These are phyloP conservation scores for Candida neerlandica DNA, from an alignment of 1,139 yeast genomes.

Conservation along the genomic window DNA sequence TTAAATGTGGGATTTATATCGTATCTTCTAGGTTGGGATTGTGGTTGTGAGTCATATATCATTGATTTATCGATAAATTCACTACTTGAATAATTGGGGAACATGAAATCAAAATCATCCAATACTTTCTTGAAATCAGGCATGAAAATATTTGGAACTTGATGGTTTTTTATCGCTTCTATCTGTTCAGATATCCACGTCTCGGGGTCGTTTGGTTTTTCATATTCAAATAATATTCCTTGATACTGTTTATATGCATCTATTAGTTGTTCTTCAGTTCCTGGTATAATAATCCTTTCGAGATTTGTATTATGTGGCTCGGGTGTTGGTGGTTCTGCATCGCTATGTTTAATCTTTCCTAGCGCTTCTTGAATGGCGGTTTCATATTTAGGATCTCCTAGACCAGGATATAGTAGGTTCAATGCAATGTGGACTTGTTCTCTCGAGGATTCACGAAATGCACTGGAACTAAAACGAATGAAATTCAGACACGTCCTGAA, in stretches of 20 bases:
- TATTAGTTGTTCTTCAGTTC: not conserved
- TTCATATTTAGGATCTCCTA: slow-evolving; percentile 5
- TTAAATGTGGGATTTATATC: slow-evolving; percentile 6
- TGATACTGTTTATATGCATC: slow-evolving; percentile 1
- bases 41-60: not conserved
- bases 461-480: not conserved
- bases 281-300: not conserved
- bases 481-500: not conserved
- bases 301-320: not conserved
- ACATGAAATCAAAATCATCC: slow-evolving; percentile 10
- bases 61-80: slow-evolving; percentile 7
- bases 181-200: not conserved
- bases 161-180: not conserved
- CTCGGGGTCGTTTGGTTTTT: not conserved
- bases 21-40: not conserved
- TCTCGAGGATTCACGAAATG: not conserved
- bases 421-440: slow-evolving; percentile 8
- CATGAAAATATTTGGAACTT: not conserved
- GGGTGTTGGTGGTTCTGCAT: not conserved
- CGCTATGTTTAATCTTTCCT: not conserved
- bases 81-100: slow-evolving; percentile 7
- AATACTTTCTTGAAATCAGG: slow-evolving; percentile 3
- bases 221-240: not conserved
- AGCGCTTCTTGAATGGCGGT: not conserved
- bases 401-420: slow-evolving; percentile 13